Evolutionary conservation across 441 rosid genomes (phyloP), one percentile per base, ranked within the genome.

Genomic region (Pelargonium exstipulatum): DNA sequence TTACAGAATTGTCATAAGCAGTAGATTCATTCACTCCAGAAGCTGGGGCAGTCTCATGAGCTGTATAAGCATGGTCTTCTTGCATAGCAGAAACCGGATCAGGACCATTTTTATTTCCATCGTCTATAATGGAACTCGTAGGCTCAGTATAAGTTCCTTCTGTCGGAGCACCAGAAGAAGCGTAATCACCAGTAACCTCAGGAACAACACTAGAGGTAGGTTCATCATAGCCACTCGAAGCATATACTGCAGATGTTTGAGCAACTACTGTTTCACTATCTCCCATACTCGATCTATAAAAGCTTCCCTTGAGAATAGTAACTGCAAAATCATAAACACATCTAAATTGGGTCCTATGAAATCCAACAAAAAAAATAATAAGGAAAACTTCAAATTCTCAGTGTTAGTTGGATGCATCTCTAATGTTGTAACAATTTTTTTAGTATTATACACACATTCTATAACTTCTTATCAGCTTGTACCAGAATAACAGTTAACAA

Each of bases 251-350:
- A 37, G 64, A 60, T 18, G 64, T 60, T 60, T 60, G 64, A 60
- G 64, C 14, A 60, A 60, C 64, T 22, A 60, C 37, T 7, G 35
- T 60, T 22, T 60, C 64, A 18, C 64, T 60, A 9, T 60, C 64
- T 60, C 64, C 64, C 64, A 60, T 60, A 22, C n/a, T 10, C 14
- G 13, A 60, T 18, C 7, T 5, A 22, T 37, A 60, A 24, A 60
- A 12, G 18, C 2, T 12, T 18, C 4, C 37, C 35, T 3, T 4
- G 64, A 60, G 64, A 9, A 13, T 17, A 51, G 9, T 4, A 51
- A 51, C 58, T 51, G 58, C 22, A 51, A 46, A 46, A 51, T 14
- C 18, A 51, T 51, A 51, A 51, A 51, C 58, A 51, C 8, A 2
- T 51, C 58, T 14, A n/a, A n/a, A 51, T 51, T 16, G 58, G 58